Evolutionary conservation across 305 asterid species (phyloP).

Genomic region (Vinca major): DNA sequence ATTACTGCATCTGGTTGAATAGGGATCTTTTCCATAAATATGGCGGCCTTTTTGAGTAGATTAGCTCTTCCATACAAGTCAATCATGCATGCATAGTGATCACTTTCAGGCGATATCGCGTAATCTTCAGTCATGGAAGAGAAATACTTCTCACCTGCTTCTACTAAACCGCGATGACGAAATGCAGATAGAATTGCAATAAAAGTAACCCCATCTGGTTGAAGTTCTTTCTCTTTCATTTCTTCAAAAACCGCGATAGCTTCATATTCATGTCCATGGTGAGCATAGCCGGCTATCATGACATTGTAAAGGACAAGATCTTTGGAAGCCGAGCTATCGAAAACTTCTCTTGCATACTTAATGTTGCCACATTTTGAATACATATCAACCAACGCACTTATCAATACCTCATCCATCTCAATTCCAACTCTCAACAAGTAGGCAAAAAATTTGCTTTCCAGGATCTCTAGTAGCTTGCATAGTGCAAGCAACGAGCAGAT

Average conservation of each 20-base stretch:
- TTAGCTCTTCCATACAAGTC: conserved; percentile 85
- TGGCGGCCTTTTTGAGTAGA: conserved; percentile 50
- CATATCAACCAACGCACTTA: conserved; percentile 63
- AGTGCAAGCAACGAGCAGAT: conserved; percentile 58
- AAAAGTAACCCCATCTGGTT: conserved; percentile 66
- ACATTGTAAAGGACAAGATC: conserved; percentile 59
- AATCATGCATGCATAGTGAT: conserved; percentile 88
- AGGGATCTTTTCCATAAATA: conserved; percentile 53
- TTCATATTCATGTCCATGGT: conserved; percentile 59
- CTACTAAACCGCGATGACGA: conserved; percentile 63
- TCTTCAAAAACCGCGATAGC: conserved; percentile 51
- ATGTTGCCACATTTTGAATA: conserved; percentile 73
- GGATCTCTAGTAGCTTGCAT: conserved; percentile 42
- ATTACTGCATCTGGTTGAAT: conserved; percentile 48
- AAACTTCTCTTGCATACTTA: conserved; percentile 41
- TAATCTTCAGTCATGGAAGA: conserved; percentile 49
- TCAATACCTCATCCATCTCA: conserved; percentile 40
- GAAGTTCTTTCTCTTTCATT: conserved; percentile 35
- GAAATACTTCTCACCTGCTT: conserved; percentile 55
- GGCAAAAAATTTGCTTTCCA: conserved; percentile 78
- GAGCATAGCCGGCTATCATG: conserved; percentile 82
- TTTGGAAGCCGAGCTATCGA: conserved; percentile 24
- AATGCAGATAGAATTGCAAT: conserved; percentile 76
- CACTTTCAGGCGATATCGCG: conserved; percentile 47
- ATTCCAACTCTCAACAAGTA: conserved; percentile 38